phyloP scores from a whole-genome alignment of 371 early-diverging fungal genomes.

The Mortierella sp. region DNA sequence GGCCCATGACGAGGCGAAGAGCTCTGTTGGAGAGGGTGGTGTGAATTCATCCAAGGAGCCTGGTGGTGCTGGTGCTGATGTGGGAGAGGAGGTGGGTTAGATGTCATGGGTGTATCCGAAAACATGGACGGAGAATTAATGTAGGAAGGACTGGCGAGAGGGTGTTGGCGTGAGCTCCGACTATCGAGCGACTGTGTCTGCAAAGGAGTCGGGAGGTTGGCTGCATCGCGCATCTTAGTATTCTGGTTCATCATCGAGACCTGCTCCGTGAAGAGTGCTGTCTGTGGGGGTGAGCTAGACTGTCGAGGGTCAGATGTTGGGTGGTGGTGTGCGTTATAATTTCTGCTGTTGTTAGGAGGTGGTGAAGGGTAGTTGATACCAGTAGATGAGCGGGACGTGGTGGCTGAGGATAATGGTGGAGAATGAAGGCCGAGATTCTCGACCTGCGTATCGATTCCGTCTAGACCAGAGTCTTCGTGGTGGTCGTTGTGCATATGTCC shows the following conservation, averaged over 20 bases:
- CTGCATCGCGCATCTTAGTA: conserved; percentile 18
- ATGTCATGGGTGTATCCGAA: conserved; percentile 17
- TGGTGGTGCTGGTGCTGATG: not conserved
- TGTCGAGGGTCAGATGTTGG: conserved; percentile 23
- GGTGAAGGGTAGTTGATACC: conserved; percentile 36
- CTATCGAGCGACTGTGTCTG: conserved; percentile 30
- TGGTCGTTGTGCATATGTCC: not conserved
- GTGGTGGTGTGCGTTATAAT: not conserved
- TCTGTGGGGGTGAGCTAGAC: conserved; percentile 7
- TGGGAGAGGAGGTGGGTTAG: not conserved
- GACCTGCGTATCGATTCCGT: conserved; percentile 33
- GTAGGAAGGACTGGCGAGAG: conserved; percentile 13
- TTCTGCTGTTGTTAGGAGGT: conserved; percentile 11
- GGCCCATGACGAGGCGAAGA: conserved; percentile 49
- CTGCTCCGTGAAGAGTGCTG: conserved; percentile 9
- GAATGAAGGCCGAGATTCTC: conserved; percentile 32
- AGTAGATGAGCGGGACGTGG: conserved; percentile 19
- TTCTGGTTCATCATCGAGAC: not conserved
- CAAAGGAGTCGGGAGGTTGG: conserved; percentile 33
- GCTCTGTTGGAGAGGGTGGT: conserved; percentile 17
- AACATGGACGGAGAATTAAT: conserved; percentile 20
- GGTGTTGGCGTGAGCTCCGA: conserved; percentile 9
- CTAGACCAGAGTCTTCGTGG: conserved; percentile 15
- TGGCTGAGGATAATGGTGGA: conserved; percentile 3
- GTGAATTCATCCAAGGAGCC: conserved; percentile 1